A percentile compares a stretch with the other conserved stretches of the same genome.
These are phyloP conservation scores for Metschnikowia bowlesiae DNA, from an alignment of 805 yeast species.

Conservation along the genomic window DNA sequence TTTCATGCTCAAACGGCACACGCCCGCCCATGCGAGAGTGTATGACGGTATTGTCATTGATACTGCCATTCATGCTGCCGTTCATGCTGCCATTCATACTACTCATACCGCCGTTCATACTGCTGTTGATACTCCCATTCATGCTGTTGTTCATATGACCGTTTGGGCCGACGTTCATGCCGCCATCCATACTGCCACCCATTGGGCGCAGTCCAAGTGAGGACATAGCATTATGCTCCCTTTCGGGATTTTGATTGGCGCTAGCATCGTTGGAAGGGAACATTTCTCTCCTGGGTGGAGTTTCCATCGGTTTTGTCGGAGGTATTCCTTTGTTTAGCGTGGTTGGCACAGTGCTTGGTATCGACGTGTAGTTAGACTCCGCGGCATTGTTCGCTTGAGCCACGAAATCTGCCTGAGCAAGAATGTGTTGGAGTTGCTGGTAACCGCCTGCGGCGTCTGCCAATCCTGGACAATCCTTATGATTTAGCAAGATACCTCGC, in stretches of 20 bases:
- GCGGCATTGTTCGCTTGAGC: conserved; percentile 24
- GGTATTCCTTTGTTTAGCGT: conserved; percentile 20
- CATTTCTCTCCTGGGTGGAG: not conserved
- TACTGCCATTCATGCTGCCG: not conserved
- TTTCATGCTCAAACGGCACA: not conserved
- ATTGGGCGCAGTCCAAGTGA: not conserved
- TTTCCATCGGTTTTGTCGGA: not conserved
- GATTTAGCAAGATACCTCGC: conserved; percentile 44
- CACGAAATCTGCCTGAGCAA: conserved; percentile 31
- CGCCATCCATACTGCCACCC: not conserved
- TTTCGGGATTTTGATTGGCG: not conserved
- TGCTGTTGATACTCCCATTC: too few relatives aligned
- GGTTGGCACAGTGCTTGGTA: conserved; percentile 39
- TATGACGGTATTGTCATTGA: not conserved
- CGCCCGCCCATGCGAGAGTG: not conserved
- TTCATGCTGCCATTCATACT: too few relatives aligned
- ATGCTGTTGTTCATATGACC: too few relatives aligned
- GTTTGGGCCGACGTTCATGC: too few relatives aligned
- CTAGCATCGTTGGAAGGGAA: not conserved
- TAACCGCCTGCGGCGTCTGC: conserved; percentile 44
- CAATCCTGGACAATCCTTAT: conserved; percentile 45
- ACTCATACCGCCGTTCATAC: too few relatives aligned
- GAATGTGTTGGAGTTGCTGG: conserved; percentile 40
- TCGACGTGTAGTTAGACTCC: conserved; percentile 23
- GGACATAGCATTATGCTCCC: not conserved